These are phyloP conservation scores for Desmodesmus armatus DNA, from an alignment of 139 green algal genomes.

Conservation along the genomic window DNA sequence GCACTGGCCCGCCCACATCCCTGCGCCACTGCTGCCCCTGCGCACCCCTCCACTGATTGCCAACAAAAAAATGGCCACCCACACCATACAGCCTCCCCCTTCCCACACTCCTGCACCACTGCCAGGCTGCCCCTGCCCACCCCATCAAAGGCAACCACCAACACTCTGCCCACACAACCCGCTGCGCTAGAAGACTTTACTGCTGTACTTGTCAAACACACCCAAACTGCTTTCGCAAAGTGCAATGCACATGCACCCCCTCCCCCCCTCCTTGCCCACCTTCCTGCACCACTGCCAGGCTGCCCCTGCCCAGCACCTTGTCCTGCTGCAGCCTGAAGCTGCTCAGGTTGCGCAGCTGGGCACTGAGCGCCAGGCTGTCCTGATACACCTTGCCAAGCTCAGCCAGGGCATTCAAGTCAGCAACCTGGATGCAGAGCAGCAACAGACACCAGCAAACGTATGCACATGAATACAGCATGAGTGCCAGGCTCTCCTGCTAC, in stretches of 20 bases:
- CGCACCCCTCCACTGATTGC: too few species aligned
- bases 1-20: too few species aligned
- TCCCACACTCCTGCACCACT: constrained; percentile 1
- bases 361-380: constrained; percentile 36
- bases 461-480: neutral
- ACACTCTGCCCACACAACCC: too few species aligned
- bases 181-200: neutral
- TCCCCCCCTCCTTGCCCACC: neutral
- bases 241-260: too few species aligned
- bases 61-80: too few species aligned
- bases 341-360: constrained; percentile 39
- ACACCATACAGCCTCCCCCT: too few species aligned
- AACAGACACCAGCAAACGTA: too few species aligned
- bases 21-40: neutral
- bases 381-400: constrained; percentile 47
- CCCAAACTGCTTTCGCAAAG: neutral
- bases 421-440: constrained; percentile 31
- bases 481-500: neutral
- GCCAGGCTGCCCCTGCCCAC: neutral
- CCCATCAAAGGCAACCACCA: too few species aligned
- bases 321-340: constrained; percentile 40
- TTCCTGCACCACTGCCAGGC: constrained; percentile 39
- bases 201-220: neutral
- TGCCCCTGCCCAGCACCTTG: constrained; percentile 38
- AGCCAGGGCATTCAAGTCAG: constrained; percentile 38